Base-by-base conservation (phyloP, 1,284 basidiomycete species). In the Ganoderma sp. region DNA sequence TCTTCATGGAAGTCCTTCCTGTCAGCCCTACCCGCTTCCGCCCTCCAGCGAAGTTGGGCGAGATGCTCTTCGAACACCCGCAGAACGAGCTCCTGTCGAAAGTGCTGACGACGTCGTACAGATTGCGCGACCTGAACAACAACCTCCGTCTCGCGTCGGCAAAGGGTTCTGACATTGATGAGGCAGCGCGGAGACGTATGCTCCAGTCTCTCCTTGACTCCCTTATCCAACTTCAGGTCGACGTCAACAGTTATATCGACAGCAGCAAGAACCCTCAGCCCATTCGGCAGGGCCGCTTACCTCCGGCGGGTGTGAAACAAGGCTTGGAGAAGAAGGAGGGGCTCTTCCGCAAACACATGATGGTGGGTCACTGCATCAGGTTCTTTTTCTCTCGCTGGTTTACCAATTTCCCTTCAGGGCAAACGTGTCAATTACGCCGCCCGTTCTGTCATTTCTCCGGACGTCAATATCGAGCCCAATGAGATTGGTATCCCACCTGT, bases 351-450 rank as follows among this genome's bases (percentile, higher is more conserved):
- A 98, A 97, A 83, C 91, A 99, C 79, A 99, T 99, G 98, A 99
- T 99, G 98, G 95, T 95, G 3, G n/a, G 69, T 61, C 19, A 14
- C 32, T 62, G 22, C 41, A 39, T 42, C n/a, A 39, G 19, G 17
- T 45, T 48, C 37, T 42, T 14, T 42, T 42, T 14, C 39, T 32
- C 17, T 14, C 2, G 22, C 52, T 15, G 42, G n/a, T 17, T 43
- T 19, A 17, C 50, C 57, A 14, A 63, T 54, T 32, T 52, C 68
- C 63, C 65, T 54, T 25, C 69, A 97, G 95, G 98, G 98, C 52
- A 99, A 99, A 85, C 96, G 98, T 79, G 98, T 99, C 76, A 99
- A 99, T 81, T 98, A 98, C 79, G 96, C 98, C 54, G 98, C 98
- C 42, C 95, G 98, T 73, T 99, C 98, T 17, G 98, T 99, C 78